These are phyloP conservation scores for Phytophthora pluvialis DNA, from an alignment of 352 stramenopile genomes.

Conservation along the genomic window DNA sequence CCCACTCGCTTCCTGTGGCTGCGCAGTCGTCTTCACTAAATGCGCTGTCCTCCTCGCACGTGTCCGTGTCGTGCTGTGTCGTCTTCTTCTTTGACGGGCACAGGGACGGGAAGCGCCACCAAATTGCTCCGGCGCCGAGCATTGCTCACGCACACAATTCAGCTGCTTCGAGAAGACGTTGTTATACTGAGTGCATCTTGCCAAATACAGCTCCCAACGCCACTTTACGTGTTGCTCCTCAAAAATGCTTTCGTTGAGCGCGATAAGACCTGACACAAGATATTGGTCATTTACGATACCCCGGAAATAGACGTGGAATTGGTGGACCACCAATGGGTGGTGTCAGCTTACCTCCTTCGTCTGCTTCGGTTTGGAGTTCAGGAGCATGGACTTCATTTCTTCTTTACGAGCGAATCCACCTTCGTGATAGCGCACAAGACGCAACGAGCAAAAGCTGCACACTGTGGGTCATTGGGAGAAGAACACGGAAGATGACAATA, in stretches of 20 bases:
- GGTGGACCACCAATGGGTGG: neutral
- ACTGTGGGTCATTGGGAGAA: too few species aligned
- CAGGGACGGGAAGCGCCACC: conserved; percentile 9
- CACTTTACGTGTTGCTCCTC: conserved; percentile 5
- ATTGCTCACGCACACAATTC: conserved; percentile 5
- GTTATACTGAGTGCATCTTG: conserved; percentile 24
- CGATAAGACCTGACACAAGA: conserved; percentile 9
- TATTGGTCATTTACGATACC: neutral
- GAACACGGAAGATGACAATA: too few species aligned
- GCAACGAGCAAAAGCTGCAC: too few species aligned
- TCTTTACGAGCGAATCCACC: too few species aligned
- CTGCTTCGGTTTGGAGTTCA: too few species aligned
- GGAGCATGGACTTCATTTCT: too few species aligned
- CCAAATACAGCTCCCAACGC: conserved; percentile 18
- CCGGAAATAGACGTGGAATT: conserved; percentile 22
- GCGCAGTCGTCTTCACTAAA: conserved; percentile 21
- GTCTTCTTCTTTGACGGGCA: conserved; percentile 14
- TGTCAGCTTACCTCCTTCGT: too few species aligned
- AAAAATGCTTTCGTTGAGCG: conserved; percentile 8
- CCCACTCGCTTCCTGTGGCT: conserved; percentile 50
- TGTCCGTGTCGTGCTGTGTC: conserved; percentile 24
- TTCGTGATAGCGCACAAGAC: too few species aligned
- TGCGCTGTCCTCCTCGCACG: conserved; percentile 23
- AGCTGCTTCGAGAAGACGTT: conserved; percentile 1
- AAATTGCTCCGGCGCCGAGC: conserved; percentile 14